A percentile compares a stretch with the other conserved stretches of the same genome.
phyloP scores from a whole-genome alignment of 2,329 filamentous ascomycete species.

The Onygenales sp. region DNA sequence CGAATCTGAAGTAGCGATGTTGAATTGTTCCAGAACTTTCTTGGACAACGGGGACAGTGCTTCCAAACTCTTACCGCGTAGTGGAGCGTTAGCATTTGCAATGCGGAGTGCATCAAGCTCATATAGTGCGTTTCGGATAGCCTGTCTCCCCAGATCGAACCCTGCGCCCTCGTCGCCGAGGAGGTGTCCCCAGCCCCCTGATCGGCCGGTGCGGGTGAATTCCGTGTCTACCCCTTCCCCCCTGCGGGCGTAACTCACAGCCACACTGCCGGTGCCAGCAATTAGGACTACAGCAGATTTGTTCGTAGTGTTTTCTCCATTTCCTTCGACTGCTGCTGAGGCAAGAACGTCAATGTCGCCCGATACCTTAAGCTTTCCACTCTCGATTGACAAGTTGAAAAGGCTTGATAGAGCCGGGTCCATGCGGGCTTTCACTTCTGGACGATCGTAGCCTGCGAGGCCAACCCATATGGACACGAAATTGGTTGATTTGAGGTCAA shows the following conservation, averaged over 20 bases:
- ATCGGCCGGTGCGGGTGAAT: conserved; percentile 23
- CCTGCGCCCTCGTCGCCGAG: conserved; percentile 38
- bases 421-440: conserved; percentile 19
- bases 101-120: conserved; percentile 18
- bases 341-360: conserved; percentile 34
- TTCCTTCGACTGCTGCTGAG: conserved; percentile 12
- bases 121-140: conserved; percentile 23
- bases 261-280: conserved; percentile 36
- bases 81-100: neutral
- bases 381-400: conserved; percentile 16
- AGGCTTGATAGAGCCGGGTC: conserved; percentile 18
- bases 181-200: conserved; percentile 37
- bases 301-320: conserved; percentile 4
- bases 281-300: conserved; percentile 28
- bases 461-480: conserved; percentile 31
- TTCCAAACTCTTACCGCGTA: neutral
- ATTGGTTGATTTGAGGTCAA: neutral
- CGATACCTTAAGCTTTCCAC: conserved; percentile 21
- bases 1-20: neutral
- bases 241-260: conserved; percentile 28
- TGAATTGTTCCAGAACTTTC: conserved; percentile 5
- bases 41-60: neutral
- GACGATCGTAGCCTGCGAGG: conserved; percentile 32
- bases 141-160: conserved; percentile 31
- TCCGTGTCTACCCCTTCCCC: conserved; percentile 1